Evolutionary conservation across 2,329 filamentous ascomycete genomes (phyloP).

Genomic region (Neurospora crassa): DNA sequence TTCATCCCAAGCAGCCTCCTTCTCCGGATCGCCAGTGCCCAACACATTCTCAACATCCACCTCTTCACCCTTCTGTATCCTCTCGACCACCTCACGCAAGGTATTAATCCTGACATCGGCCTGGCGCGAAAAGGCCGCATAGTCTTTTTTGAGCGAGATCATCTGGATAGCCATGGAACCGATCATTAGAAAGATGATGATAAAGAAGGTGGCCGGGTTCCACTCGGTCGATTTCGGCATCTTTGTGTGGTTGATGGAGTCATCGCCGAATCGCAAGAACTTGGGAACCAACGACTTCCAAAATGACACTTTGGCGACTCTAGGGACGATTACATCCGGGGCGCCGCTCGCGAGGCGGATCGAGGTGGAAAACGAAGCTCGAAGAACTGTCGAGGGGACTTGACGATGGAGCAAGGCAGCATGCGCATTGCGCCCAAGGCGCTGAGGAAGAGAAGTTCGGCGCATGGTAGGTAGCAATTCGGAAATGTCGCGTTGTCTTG

Average conservation of each 20-base stretch:
- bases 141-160: conserved; percentile 70
- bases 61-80: conserved; percentile 59
- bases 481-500: neutral
- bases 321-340: conserved; percentile 14
- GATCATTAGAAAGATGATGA: conserved; percentile 74
- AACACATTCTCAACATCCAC: conserved; percentile 78
- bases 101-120: conserved; percentile 71
- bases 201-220: conserved; percentile 78
- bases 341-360: conserved; percentile 6
- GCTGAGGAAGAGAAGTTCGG: neutral
- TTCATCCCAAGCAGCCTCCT: conserved; percentile 83
- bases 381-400: neutral
- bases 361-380: neutral
- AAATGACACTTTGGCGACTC: conserved; percentile 36
- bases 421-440: neutral
- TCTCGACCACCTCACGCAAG: conserved; percentile 65
- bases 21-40: conserved; percentile 65
- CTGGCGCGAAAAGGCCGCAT: conserved; percentile 60
- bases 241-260: conserved; percentile 24
- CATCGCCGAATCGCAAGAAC: conserved; percentile 36
- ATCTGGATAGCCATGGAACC: conserved; percentile 95
- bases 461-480: conserved; percentile 1
- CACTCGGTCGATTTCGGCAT: conserved; percentile 49
- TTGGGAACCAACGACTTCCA: conserved; percentile 65
- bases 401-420: neutral